Evolutionary conservation across 148 eudicot genomes (phyloP), one percentile per base, ranked within the genome.

Genomic region (Dianthus caryophyllus): DNA sequence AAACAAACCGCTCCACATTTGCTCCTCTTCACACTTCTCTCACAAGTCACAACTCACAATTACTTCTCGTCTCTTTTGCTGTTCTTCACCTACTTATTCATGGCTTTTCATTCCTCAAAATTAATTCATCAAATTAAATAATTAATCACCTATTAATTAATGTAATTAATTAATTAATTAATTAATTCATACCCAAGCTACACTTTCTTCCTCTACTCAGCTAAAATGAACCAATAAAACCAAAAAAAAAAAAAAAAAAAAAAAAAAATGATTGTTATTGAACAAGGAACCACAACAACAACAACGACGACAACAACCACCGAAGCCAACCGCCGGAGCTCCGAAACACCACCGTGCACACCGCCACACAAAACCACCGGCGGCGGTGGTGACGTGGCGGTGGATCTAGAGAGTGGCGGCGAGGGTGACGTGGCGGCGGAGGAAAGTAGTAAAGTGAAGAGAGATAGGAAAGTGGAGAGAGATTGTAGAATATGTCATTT

Each of bases 401-500:
- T 83, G 83, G 92, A 87, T 83, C 84, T 83, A 69, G 88, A 81
- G 59, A 69, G 49, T 11, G 70, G 64, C 3, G n/a, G n/a, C n/a
- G 66, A 18, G 9, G 41, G 38, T 2, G 69, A 14, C n/a, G 70
- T 11, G 54, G 64, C 55, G 8, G 69, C 13, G 12, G 83, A 71
- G 50, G 65, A 33, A 33, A 33, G 38, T 33, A 33, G 38, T 33
- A 33, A 33, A 7, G 38, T 33, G 1, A 79, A 79, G 76, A 76
- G 68, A 67, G 50, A 62, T 63, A 46, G 9, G 25, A 63, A 63
- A 46, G 66, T 24, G 51, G 83, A 76, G 71, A 90, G 82, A 64
- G 87, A 85, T 75, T 90, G 97, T 63, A 83, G 97, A 73, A 90
- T 88, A 76, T 90, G 95, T 61, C 91, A 90, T 61, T 53, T 90